Conservation (phyloP, 192 early-diverging fungal genomes). For the Mortierella claussenii region DNA sequence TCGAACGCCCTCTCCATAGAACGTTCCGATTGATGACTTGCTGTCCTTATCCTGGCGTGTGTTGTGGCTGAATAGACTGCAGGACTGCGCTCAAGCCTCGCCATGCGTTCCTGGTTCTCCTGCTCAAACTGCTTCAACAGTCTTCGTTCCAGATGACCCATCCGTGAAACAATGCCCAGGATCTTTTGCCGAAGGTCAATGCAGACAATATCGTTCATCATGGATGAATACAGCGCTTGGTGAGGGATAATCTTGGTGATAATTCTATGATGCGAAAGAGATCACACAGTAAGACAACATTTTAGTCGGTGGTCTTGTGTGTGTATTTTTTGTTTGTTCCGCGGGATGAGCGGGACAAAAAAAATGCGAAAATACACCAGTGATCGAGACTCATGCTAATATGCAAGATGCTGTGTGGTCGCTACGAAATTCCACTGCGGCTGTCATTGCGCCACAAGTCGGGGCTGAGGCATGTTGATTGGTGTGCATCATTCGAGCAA, state of each 20-base stretch:
- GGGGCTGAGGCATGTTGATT: too few relatives aligned
- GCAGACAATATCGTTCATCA: conserved; percentile 55
- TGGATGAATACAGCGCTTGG: conserved; percentile 25
- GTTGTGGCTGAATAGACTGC: too few relatives aligned
- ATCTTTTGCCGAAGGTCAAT: conserved; percentile 52
- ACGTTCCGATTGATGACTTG: not conserved
- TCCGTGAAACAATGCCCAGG: conserved; percentile 24
- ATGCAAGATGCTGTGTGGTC: not conserved
- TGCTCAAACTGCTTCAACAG: conserved; percentile 38
- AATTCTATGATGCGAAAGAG: conserved; percentile 10
- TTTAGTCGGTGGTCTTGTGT: too few relatives aligned
- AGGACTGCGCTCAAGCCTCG: not conserved
- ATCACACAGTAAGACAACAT: not conserved
- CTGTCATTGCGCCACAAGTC: too few relatives aligned
- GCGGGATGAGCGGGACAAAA: too few relatives aligned
- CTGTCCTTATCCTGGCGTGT: too few relatives aligned
- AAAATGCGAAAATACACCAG: too few relatives aligned
- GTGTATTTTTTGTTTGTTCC: too few relatives aligned
- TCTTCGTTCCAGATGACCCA: conserved; percentile 38
- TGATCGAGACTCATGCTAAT: not conserved
- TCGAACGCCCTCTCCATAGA: not conserved
- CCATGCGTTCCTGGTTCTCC: conserved; percentile 20
- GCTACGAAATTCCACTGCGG: too few relatives aligned
- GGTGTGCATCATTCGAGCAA: too few relatives aligned
- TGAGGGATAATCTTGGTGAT: conserved; percentile 45